phyloP scores from a whole-genome alignment of 192 early-diverging fungal species.

The Piromyces sp. region DNA sequence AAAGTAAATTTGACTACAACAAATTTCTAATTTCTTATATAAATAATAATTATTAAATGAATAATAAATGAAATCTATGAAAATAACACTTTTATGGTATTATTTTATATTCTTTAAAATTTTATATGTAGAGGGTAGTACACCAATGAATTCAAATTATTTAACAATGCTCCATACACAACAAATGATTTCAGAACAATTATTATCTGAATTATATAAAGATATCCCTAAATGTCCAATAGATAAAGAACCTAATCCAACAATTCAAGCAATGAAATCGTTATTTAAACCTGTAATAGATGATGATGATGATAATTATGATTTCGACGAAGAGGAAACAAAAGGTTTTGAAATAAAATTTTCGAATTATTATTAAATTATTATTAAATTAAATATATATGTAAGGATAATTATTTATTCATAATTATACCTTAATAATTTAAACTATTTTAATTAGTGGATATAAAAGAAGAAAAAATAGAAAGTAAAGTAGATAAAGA shows the following conservation, averaged over 20 bases:
- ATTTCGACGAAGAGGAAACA: background rate
- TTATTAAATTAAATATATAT: background rate
- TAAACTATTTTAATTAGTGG: no score
- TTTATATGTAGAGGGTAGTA: background rate
- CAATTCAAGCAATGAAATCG: background rate
- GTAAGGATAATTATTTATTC: no score
- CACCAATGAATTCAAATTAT: background rate
- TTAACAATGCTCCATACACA: background rate
- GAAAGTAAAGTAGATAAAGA: background rate
- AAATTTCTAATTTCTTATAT: no score
- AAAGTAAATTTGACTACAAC: background rate
- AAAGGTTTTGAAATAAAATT: background rate
- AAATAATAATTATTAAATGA: no score
- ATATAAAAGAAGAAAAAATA: background rate
- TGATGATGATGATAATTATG: background rate
- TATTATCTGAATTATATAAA: background rate
- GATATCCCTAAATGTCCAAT: background rate
- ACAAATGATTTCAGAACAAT: background rate
- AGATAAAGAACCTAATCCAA: background rate
- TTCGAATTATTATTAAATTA: no score
- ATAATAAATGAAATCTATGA: no score
- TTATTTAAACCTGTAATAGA: background rate
- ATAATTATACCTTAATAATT: no score
- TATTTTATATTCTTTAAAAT: background rate
- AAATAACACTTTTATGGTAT: no score